A percentile compares a stretch with the other conserved stretches of the same genome.
These are phyloP conservation scores for Neoascochyta sp. DNA, from an alignment of 2,329 filamentous ascomycete species.

Conservation along the genomic window DNA sequence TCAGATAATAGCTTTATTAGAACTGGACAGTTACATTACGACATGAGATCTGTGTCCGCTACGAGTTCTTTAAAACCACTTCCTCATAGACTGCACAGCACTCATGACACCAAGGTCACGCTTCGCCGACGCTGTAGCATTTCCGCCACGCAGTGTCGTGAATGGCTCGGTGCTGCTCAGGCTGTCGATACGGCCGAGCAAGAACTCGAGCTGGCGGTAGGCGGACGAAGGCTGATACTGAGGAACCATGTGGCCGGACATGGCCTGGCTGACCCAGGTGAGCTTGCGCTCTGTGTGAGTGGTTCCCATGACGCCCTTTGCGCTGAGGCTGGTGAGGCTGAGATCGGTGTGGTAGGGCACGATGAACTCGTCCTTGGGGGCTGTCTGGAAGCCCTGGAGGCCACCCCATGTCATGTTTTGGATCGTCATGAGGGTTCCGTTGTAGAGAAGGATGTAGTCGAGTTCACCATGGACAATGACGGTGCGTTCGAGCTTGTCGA, in stretches of 20 bases:
- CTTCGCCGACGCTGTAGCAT: constrained; percentile 8
- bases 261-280: constrained; percentile 63
- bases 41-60: too few relatives aligned
- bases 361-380: constrained; percentile 61
- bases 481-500: constrained; percentile 67
- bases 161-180: constrained; percentile 42
- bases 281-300: constrained; percentile 71
- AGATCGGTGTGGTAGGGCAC: constrained; percentile 61
- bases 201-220: constrained; percentile 69
- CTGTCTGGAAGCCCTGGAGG: constrained; percentile 62
- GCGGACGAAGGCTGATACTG: constrained; percentile 66
- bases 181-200: constrained; percentile 65
- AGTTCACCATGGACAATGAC: constrained; percentile 69
- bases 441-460: constrained; percentile 64
- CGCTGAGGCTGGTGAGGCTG: constrained; percentile 50
- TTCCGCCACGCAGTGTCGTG: constrained; percentile 19
- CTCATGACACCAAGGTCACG: constrained; percentile 11
- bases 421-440: constrained; percentile 67
- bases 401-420: constrained; percentile 83
- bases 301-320: constrained; percentile 64
- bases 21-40: too few relatives aligned
- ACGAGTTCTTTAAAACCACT: background rate
- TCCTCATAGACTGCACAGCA: background rate
- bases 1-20: too few relatives aligned
- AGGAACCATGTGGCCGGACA: constrained; percentile 64